Conservation (phyloP, 306 rosid genomes). For the Prunus armeniaca region DNA sequence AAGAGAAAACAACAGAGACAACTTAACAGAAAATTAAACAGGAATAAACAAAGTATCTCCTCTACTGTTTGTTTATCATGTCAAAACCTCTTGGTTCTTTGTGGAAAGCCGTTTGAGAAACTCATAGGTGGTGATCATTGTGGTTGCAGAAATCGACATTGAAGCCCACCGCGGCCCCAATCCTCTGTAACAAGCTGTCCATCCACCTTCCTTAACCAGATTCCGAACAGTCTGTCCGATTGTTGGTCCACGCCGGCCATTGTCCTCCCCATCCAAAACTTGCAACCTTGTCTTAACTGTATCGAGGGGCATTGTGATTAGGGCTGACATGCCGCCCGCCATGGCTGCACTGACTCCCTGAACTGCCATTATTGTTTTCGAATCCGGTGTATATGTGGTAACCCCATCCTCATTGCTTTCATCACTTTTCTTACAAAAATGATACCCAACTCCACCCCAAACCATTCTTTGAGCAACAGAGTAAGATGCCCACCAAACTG, state of each 20-base stretch:
- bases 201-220: slow-evolving; percentile 81
- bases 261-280: slow-evolving; percentile 78
- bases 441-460: slow-evolving; percentile 71
- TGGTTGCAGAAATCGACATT: slow-evolving; percentile 88
- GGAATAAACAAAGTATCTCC: slow-evolving; percentile 21
- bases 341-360: slow-evolving; percentile 92
- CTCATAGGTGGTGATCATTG: slow-evolving; percentile 95
- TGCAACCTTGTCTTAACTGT: slow-evolving; percentile 87
- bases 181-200: slow-evolving; percentile 88
- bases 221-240: slow-evolving; percentile 66
- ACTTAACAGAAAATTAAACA: slow-evolving; percentile 15
- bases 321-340: slow-evolving; percentile 84
- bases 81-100: slow-evolving; percentile 59
- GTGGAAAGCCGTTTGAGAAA: slow-evolving; percentile 80
- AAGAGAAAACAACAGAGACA: slow-evolving; percentile 5
- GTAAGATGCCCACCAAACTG: slow-evolving; percentile 94
- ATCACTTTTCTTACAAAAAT: slow-evolving; percentile 43
- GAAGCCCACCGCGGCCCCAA: slow-evolving; percentile 90
- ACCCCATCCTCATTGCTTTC: slow-evolving; percentile 31
- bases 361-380: slow-evolving; percentile 71
- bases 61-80: slow-evolving; percentile 27
- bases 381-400: slow-evolving; percentile 45
- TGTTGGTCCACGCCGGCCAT: slow-evolving; percentile 72
- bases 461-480: slow-evolving; percentile 70
- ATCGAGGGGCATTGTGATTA: slow-evolving; percentile 86